These are phyloP conservation scores for Nicotiana attenuata DNA, from an alignment of 257 asterid genomes.

Conservation along the genomic window DNA sequence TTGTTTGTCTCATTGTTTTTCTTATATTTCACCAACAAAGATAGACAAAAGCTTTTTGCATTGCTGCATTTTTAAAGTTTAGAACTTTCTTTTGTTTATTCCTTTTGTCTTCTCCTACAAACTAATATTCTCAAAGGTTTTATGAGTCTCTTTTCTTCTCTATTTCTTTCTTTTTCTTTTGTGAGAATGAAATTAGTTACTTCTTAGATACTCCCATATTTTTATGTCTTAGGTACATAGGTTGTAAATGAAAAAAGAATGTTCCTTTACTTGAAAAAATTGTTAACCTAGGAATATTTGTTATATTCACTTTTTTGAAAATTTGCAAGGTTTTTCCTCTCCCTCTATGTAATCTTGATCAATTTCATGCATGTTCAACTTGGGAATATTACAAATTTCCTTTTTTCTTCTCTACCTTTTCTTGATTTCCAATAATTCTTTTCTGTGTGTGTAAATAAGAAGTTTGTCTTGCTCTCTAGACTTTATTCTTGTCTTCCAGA, in stretches of 20 bases:
- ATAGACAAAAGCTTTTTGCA: conserved; percentile 25
- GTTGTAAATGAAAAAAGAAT: neutral
- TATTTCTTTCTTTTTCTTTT: too few relatives aligned
- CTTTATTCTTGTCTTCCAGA: conserved; percentile 47
- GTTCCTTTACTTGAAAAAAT: too few relatives aligned
- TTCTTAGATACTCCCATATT: conserved; percentile 6
- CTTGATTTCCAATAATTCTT: too few relatives aligned
- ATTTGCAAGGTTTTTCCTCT: neutral
- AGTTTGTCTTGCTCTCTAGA: conserved; percentile 22
- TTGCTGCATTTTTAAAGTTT: conserved; percentile 16
- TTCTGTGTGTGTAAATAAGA: neutral
- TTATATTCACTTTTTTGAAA: neutral
- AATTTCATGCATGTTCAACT: neutral
- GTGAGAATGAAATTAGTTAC: too few relatives aligned
- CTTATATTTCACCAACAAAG: conserved; percentile 37
- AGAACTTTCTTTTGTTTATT: conserved; percentile 19
- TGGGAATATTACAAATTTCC: neutral
- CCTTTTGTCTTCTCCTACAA: conserved; percentile 4
- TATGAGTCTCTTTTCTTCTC: too few relatives aligned
- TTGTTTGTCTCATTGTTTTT: neutral
- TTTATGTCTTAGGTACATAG: neutral
- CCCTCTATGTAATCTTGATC: too few relatives aligned
- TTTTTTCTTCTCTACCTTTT: neutral
- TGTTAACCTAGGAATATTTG: neutral
- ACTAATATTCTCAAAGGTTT: neutral